A percentile compares a stretch with the other conserved stretches of the same genome.
Conservation (phyloP, 352 stramenopile species). For the Nothophytophthora sp. region DNA sequence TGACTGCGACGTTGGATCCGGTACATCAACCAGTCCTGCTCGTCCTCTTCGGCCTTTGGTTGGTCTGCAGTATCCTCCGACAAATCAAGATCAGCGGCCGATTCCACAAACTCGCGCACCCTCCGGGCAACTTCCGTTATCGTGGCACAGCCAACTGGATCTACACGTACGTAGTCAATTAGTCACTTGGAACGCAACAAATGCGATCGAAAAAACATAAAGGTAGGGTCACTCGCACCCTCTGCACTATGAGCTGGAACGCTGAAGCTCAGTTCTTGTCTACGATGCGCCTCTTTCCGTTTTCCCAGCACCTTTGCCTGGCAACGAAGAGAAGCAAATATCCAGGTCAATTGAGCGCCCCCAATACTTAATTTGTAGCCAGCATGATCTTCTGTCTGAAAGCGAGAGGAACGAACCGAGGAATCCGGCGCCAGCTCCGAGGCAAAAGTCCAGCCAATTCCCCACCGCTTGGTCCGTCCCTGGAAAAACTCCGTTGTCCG, state of each 20-base stretch:
- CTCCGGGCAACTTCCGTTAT: slow-evolving; percentile 42
- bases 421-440: slow-evolving; percentile 22
- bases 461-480: slow-evolving; percentile 92
- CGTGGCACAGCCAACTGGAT: slow-evolving; percentile 35
- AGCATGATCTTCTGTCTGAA: slow-evolving; percentile 7
- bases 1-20: no score
- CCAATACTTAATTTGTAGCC: background rate
- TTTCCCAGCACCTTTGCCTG: slow-evolving; percentile 83
- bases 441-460: slow-evolving; percentile 93
- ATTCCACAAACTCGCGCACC: slow-evolving; percentile 39
- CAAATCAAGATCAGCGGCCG: slow-evolving; percentile 18
- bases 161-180: slow-evolving; percentile 10
- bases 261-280: slow-evolving; percentile 55
- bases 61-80: slow-evolving; percentile 11
- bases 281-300: slow-evolving; percentile 72
- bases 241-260: slow-evolving; percentile 27
- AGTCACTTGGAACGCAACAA: background rate
- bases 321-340: background rate
- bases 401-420: slow-evolving; percentile 32
- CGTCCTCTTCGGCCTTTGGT: slow-evolving; percentile 2
- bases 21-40: slow-evolving; percentile 10
- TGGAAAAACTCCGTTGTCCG: slow-evolving; percentile 95
- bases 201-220: background rate
- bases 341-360: background rate
- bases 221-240: slow-evolving; percentile 13